Conservation (phyloP, 441 rosid species). For the Brassica hybrid region DNA sequence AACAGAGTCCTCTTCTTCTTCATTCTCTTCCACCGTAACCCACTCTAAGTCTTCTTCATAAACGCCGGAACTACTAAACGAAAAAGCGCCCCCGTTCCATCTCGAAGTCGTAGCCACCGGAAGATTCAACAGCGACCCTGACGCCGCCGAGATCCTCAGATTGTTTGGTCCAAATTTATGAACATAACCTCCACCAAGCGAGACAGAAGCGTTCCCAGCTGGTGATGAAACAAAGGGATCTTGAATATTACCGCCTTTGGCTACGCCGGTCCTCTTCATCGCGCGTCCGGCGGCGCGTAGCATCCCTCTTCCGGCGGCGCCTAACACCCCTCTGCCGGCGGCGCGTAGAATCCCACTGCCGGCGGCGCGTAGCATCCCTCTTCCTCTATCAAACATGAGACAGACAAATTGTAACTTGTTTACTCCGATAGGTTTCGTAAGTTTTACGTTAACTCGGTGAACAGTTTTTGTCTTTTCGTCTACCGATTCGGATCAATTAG, state of each 20-base stretch:
- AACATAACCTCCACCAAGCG: constrained; percentile 22
- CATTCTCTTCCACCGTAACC: constrained; percentile 58
- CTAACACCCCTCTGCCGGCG: constrained; percentile 53
- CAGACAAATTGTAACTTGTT: neutral
- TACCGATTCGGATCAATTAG: neutral
- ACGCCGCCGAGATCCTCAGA: constrained; percentile 51
- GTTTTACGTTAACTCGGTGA: constrained; percentile 21
- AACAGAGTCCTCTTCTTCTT: constrained; percentile 47
- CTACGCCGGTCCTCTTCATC: constrained; percentile 59
- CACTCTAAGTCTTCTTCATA: constrained; percentile 76
- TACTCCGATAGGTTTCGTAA: constrained; percentile 17
- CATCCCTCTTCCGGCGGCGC: constrained; percentile 66
- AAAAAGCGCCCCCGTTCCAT: constrained; percentile 40
- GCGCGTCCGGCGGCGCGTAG: constrained; percentile 61
- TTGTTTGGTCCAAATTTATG: constrained; percentile 38
- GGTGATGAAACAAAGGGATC: constrained; percentile 55
- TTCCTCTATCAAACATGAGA: constrained; percentile 60
- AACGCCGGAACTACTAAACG: constrained; percentile 38
- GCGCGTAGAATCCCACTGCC: constrained; percentile 43
- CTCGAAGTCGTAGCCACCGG: constrained; percentile 51
- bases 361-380: constrained; percentile 32
- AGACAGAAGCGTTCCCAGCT: constrained; percentile 42
- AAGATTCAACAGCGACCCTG: constrained; percentile 42
- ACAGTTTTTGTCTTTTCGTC: no score
- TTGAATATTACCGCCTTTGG: constrained; percentile 47